A percentile compares a stretch with the other conserved stretches of the same genome.
Conservation (phyloP, 2,329 filamentous ascomycete genomes). For the Fusarium succisae region DNA sequence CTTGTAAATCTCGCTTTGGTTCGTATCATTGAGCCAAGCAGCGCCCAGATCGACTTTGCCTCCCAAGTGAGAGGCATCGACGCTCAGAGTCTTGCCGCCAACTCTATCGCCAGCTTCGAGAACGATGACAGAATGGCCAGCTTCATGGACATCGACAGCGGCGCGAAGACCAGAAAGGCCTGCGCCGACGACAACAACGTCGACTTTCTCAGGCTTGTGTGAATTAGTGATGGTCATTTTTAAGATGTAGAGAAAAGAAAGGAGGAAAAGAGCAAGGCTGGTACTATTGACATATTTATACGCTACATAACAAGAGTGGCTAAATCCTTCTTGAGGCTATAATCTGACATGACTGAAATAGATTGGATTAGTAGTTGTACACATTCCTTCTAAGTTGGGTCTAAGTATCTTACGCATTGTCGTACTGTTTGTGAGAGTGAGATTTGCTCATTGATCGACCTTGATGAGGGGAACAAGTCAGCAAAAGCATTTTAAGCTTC, state of each 20-base stretch:
- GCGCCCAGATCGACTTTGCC: conserved; percentile 36
- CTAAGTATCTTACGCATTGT: background rate
- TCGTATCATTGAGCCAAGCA: conserved; percentile 40
- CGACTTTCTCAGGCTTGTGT: background rate
- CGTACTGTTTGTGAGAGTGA: background rate
- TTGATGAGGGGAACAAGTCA: background rate
- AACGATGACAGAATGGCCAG: conserved; percentile 51
- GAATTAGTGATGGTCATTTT: conserved; percentile 4
- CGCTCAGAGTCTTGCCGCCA: conserved; percentile 54
- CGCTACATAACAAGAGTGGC: background rate
- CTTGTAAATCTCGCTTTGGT: conserved; percentile 29
- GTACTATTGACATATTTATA: background rate
- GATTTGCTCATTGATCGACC: background rate
- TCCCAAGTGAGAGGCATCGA: background rate
- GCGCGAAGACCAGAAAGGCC: conserved; percentile 50
- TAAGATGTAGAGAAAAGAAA: background rate
- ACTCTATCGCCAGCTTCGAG: conserved; percentile 59
- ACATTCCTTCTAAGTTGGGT: background rate
- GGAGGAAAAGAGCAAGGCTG: background rate
- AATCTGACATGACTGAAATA: conserved; percentile 10
- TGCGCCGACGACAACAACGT: conserved; percentile 33
- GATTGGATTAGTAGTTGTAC: background rate
- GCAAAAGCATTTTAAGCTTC: background rate
- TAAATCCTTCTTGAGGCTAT: conserved; percentile 3
- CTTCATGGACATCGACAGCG: conserved; percentile 45